Conservation (phyloP, 139 green algal genomes). For the Volvox reticuliferus region DNA sequence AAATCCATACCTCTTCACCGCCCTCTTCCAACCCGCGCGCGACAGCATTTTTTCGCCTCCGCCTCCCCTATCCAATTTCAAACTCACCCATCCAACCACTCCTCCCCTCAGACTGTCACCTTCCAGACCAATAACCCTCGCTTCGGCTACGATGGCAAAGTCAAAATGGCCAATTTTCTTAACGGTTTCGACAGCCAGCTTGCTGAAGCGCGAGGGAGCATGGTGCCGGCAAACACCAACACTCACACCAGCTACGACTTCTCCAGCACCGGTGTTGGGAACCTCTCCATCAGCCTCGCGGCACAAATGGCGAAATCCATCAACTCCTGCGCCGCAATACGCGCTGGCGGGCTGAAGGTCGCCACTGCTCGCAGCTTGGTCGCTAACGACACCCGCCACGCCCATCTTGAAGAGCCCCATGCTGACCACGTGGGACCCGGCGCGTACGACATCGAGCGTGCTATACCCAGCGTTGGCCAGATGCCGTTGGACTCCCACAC, state of each 20-base stretch:
- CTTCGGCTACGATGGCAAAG: conserved; percentile 26
- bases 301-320: conserved; percentile 6
- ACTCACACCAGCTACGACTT: conserved; percentile 39
- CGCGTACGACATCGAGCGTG: conserved; percentile 2
- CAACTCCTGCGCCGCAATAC: background rate
- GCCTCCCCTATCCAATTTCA: background rate
- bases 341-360: background rate
- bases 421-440: conserved; percentile 29
- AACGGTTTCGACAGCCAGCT: conserved; percentile 27
- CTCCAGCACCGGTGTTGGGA: conserved; percentile 4
- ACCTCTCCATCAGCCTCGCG: background rate
- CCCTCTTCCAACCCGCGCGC: background rate
- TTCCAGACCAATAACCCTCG: background rate
- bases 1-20: background rate
- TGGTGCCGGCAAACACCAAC: background rate
- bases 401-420: conserved; percentile 10
- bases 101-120: background rate
- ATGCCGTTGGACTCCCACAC: conserved; percentile 6
- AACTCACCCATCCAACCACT: background rate
- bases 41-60: background rate
- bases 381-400: conserved; percentile 23
- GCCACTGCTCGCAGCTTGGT: conserved; percentile 24
- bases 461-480: background rate
- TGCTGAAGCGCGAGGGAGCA: background rate
- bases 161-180: conserved; percentile 23